These are phyloP conservation scores for Ceriops zippeliana DNA, from an alignment of 345 rosid genomes.

Conservation along the genomic window DNA sequence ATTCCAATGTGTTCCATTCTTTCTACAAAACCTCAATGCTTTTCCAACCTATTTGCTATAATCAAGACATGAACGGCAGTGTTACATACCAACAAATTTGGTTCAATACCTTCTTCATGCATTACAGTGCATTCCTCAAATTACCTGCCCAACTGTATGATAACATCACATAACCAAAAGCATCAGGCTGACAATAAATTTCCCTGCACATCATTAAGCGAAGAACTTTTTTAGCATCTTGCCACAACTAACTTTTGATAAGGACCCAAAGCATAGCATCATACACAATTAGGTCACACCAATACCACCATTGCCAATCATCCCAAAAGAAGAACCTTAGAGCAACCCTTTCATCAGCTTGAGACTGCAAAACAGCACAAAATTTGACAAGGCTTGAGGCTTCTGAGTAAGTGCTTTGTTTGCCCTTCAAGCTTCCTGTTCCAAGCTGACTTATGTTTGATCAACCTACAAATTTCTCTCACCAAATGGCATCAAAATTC, in stretches of 20 bases:
- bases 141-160: constrained; percentile 84
- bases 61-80: constrained; percentile 67
- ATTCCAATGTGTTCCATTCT: constrained; percentile 79
- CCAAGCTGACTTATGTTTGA: constrained; percentile 69
- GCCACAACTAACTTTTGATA: constrained; percentile 73
- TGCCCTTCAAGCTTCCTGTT: constrained; percentile 58
- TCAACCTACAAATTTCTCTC: constrained; percentile 69
- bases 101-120: constrained; percentile 86
- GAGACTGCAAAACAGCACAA: constrained; percentile 67
- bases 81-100: constrained; percentile 60
- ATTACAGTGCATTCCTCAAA: constrained; percentile 65
- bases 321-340: constrained; percentile 85
- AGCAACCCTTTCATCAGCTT: constrained; percentile 73
- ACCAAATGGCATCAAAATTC: constrained; percentile 77
- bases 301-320: constrained; percentile 83
- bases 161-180: constrained; percentile 69
- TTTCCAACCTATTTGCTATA: constrained; percentile 56
- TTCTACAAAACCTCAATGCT: constrained; percentile 69
- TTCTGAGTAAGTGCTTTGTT: constrained; percentile 58
- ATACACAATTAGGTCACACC: constrained; percentile 64
- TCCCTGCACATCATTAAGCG: constrained; percentile 66
- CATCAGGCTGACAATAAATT: constrained; percentile 49
- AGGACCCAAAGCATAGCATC: constrained; percentile 69
- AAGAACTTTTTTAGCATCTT: constrained; percentile 71
- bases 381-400: constrained; percentile 73